A percentile compares a stretch with the other conserved stretches of the same genome.
These are phyloP conservation scores for Epichloe brachyelytri DNA, from an alignment of 2,329 filamentous ascomycete species.

Conservation along the genomic window DNA sequence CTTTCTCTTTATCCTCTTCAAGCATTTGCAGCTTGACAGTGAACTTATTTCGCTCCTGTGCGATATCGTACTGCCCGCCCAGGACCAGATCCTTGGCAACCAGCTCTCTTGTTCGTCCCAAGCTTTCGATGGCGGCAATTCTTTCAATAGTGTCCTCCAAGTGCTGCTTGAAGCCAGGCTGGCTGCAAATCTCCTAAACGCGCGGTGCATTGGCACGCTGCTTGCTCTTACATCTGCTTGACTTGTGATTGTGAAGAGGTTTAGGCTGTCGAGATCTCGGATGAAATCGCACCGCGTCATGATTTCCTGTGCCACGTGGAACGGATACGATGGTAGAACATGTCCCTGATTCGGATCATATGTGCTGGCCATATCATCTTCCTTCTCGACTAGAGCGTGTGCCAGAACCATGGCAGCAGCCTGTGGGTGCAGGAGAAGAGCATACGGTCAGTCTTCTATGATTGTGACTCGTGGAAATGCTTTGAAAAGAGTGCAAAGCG, in stretches of 20 bases:
- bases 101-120: constrained; percentile 86
- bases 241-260: constrained; percentile 89
- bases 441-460: neutral
- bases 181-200: constrained; percentile 73
- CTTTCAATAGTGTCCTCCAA: constrained; percentile 71
- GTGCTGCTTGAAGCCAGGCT: constrained; percentile 68
- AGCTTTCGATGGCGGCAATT: constrained; percentile 83
- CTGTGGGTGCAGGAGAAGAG: constrained; percentile 22
- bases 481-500: neutral
- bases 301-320: constrained; percentile 76
- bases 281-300: constrained; percentile 97
- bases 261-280: constrained; percentile 79
- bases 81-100: constrained; percentile 90
- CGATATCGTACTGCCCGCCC: constrained; percentile 64
- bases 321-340: constrained; percentile 64
- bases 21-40: constrained; percentile 31
- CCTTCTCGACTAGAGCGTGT: constrained; percentile 75
- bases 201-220: constrained; percentile 90
- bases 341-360: constrained; percentile 59
- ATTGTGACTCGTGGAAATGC: neutral
- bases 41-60: constrained; percentile 25
- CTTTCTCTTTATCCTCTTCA: constrained; percentile 16
- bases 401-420: constrained; percentile 90
- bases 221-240: constrained; percentile 79
- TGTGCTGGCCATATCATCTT: constrained; percentile 49